Conservation (phyloP, 352 stramenopile genomes). For the Phytophthora fragariae region DNA sequence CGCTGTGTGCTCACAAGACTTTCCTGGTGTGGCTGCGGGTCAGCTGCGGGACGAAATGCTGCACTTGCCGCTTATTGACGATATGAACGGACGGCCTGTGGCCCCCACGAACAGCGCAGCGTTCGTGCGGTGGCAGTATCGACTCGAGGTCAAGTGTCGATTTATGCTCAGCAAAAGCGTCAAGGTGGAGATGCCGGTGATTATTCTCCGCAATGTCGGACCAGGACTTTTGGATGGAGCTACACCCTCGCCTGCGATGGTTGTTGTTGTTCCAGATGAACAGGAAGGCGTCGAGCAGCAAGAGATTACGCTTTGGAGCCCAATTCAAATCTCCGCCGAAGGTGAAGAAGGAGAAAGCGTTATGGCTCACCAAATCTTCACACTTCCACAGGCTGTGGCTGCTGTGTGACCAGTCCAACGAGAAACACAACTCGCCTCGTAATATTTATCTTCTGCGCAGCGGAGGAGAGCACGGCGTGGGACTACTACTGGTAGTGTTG, state of each 20-base stretch:
- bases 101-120: conserved; percentile 38
- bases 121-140: conserved; percentile 44
- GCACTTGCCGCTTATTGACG: conserved; percentile 37
- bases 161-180: conserved; percentile 48
- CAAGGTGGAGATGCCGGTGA: conserved; percentile 44
- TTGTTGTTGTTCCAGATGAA: conserved; percentile 27
- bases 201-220: conserved; percentile 37
- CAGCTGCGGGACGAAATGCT: conserved; percentile 39
- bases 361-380: conserved; percentile 19
- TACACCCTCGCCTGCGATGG: conserved; percentile 10
- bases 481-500: neutral
- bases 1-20: conserved; percentile 34
- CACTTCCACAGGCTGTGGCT: conserved; percentile 22
- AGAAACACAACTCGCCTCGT: neutral
- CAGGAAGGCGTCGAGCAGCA: conserved; percentile 7
- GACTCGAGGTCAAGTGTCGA: conserved; percentile 43
- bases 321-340: conserved; percentile 8
- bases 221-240: conserved; percentile 1
- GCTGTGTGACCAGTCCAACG: conserved; percentile 9
- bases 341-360: conserved; percentile 1
- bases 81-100: conserved; percentile 21
- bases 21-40: conserved; percentile 34
- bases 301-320: conserved; percentile 1
- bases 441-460: neutral
- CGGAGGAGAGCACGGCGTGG: neutral